Evolutionary conservation across 345 rosid species (phyloP), one percentile per base, ranked within the genome.

Genomic region (Gossypium arboreum): DNA sequence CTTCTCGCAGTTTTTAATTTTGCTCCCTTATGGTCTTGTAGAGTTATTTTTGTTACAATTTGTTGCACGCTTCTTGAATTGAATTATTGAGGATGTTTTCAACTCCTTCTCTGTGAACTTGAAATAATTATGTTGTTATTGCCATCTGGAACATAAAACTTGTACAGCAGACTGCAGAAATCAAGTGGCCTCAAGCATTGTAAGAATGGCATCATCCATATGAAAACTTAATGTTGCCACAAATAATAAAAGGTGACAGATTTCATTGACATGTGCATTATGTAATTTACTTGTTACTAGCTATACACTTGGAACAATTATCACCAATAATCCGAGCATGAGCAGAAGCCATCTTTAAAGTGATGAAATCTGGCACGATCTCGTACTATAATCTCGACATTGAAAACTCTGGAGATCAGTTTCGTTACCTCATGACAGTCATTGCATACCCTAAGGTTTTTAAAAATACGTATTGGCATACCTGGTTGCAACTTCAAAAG

Each of bases 241-340:
- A 11, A 45, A 45, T 13, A 8, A 34, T 34, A 13, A 13, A 51
- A 51, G 55, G 55, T 51, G n/a, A 51, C 17, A 55, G 25, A n/a
- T n/a, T 17, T 17, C 58, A 55, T 22, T 50, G 44, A 50, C 58
- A 50, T 68, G 54, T 50, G 27, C 59, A 50, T 68, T 6, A 3
- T 47, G 56, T 8, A 68, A 67, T 47, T 62, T 12, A 67, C 56
- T 22, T 15, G 15, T 7, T 50, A 16, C 44, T 68, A 27, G 55
- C 34, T 6, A 45, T 27, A 69, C 44, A 61, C 17, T 47, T 50
- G 17, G 54, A 52, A 39, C 27, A 27, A 52, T 27, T 22, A 79
- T 79, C 83, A 92, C 94, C 97, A 92, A 68, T 89, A 90, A 79
- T 90, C 96, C 86, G 66, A 68, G 79, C 98, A 92, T 3, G 94